A percentile compares a stretch with the other conserved stretches of the same genome.
phyloP scores from a whole-genome alignment of 805 yeast genomes.

The Pichia californica region DNA sequence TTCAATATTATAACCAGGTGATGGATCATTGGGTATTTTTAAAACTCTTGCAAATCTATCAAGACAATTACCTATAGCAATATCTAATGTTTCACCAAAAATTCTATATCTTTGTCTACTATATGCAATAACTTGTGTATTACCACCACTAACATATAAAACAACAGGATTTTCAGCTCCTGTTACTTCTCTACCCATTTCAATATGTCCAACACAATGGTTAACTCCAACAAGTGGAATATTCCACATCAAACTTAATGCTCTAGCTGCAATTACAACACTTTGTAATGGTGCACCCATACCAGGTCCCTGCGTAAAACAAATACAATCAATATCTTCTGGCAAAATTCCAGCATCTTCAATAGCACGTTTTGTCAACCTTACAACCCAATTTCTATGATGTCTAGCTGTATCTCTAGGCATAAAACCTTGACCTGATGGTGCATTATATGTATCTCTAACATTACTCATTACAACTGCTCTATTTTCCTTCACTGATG shows the following conservation, averaged over 20 bases:
- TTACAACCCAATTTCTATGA: conserved; percentile 89
- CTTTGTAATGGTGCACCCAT: conserved; percentile 98
- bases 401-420: conserved; percentile 97
- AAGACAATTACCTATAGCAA: conserved; percentile 94
- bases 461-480: conserved; percentile 79
- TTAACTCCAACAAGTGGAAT: conserved; percentile 91
- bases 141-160: conserved; percentile 95
- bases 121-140: conserved; percentile 96
- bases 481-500: conserved; percentile 45
- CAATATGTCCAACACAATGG: conserved; percentile 97
- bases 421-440: conserved; percentile 96
- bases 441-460: conserved; percentile 91
- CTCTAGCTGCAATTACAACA: conserved; percentile 88
- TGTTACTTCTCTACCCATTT: conserved; percentile 98
- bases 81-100: conserved; percentile 98
- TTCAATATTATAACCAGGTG: conserved; percentile 97
- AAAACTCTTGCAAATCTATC: conserved; percentile 93
- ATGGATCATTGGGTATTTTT: conserved; percentile 84
- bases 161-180: conserved; percentile 98
- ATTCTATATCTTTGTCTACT: conserved; percentile 89
- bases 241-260: conserved; percentile 71
- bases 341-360: conserved; percentile 48
- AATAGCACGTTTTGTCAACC: conserved; percentile 64
- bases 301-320: conserved; percentile 98
- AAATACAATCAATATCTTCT: conserved; percentile 64